phyloP scores from a whole-genome alignment of 495 filamentous ascomycete genomes.

The Xylaria cubensis region DNA sequence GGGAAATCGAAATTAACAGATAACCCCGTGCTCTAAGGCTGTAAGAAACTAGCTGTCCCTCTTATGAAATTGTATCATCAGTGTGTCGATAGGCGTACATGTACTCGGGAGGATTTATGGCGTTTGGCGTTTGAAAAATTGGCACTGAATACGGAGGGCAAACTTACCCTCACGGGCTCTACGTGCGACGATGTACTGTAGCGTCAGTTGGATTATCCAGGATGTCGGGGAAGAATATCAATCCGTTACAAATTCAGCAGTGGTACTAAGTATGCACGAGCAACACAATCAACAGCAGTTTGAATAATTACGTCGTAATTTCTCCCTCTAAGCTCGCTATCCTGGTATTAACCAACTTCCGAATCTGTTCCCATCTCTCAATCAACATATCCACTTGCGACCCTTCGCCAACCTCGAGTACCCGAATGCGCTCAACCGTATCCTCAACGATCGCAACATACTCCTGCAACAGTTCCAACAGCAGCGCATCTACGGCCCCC shows the following conservation, averaged over 20 bases:
- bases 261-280: background rate
- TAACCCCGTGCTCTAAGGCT: constrained; percentile 12
- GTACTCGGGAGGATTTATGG: background rate
- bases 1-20: constrained; percentile 21
- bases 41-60: background rate
- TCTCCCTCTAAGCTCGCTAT: constrained; percentile 31
- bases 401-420: constrained; percentile 36
- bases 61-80: background rate
- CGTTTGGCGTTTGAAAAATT: constrained; percentile 8
- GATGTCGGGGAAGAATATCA: background rate
- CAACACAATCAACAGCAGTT: background rate
- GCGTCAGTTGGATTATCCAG: background rate
- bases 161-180: background rate
- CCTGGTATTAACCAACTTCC: constrained; percentile 43
- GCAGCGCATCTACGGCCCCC: constrained; percentile 37
- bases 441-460: constrained; percentile 42
- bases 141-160: background rate
- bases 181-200: background rate
- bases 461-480: constrained; percentile 37
- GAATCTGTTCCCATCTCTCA: constrained; percentile 61
- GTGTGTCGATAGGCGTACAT: background rate
- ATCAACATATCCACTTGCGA: constrained; percentile 46
- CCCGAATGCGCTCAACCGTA: constrained; percentile 46
- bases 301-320: background rate
- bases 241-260: background rate